These are phyloP conservation scores for Cocos nucifera DNA, from an alignment of 176 grass and related monocot species.

Conservation along the genomic window DNA sequence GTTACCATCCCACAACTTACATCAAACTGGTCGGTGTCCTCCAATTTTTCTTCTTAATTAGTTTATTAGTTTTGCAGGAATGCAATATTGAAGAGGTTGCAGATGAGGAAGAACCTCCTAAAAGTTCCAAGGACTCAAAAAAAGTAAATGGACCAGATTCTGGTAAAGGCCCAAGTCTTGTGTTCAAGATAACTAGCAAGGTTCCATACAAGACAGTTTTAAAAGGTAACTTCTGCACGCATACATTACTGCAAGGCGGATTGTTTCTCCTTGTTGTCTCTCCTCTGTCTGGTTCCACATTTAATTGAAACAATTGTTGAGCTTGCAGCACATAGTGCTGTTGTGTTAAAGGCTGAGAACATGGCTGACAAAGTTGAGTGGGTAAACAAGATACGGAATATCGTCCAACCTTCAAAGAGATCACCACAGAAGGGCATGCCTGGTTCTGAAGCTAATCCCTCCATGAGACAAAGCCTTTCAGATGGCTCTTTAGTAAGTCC, in stretches of 20 bases:
- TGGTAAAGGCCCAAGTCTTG: constrained; percentile 38
- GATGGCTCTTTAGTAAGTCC: constrained; percentile 71
- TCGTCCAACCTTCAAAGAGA: constrained; percentile 19
- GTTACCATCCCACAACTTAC: background rate
- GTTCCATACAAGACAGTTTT: constrained; percentile 80
- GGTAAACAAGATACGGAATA: constrained; percentile 52
- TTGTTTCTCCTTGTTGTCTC: constrained; percentile 1
- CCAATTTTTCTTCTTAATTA: too few relatives aligned
- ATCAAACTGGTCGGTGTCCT: background rate
- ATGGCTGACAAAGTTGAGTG: constrained; percentile 77
- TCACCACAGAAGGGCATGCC: constrained; percentile 18
- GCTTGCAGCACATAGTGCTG: constrained; percentile 47
- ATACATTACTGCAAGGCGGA: background rate
- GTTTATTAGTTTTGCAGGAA: constrained; percentile 32
- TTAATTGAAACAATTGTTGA: background rate
- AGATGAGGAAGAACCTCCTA: constrained; percentile 48
- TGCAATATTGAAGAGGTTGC: constrained; percentile 62
- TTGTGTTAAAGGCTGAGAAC: constrained; percentile 76
- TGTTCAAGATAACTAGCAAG: constrained; percentile 76
- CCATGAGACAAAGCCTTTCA: constrained; percentile 52
- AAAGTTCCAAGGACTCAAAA: constrained; percentile 72
- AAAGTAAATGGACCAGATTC: constrained; percentile 41
- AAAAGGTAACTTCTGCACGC: constrained; percentile 43
- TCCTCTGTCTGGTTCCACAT: background rate
- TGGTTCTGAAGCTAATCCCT: constrained; percentile 18